Evolutionary conservation across 2,329 filamentous ascomycete species (phyloP).

Genomic region (Epicoccum nigrum): DNA sequence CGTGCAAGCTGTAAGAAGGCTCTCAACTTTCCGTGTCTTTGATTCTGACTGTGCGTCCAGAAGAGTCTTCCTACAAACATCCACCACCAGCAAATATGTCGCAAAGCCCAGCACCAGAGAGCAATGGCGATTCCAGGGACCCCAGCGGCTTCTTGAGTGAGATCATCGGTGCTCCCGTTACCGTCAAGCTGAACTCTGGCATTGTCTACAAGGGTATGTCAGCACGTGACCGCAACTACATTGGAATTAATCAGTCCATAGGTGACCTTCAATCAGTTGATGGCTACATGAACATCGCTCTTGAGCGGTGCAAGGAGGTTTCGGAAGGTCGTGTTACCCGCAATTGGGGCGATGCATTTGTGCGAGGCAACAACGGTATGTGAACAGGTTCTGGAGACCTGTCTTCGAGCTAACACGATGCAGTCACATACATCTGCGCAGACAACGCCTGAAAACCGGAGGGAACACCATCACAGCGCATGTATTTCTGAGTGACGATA

Average conservation of each 20-base stretch:
- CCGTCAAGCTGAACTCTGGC: conserved; percentile 97
- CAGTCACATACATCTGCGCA: conserved; percentile 42
- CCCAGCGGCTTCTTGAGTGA: conserved; percentile 91
- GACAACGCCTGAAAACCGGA: conserved; percentile 30
- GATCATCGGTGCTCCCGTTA: conserved; percentile 92
- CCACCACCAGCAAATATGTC: conserved; percentile 23
- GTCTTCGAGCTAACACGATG: conserved; percentile 15
- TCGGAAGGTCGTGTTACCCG: conserved; percentile 83
- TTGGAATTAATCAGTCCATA: conserved; percentile 47
- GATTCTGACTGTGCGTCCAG: neutral
- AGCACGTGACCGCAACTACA: conserved; percentile 1
- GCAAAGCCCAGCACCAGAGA: conserved; percentile 58
- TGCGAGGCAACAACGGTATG: conserved; percentile 91
- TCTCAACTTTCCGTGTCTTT: no score
- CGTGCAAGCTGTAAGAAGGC: neutral
- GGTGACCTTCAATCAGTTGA: conserved; percentile 96
- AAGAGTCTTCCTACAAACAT: conserved; percentile 5
- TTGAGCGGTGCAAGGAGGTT: conserved; percentile 93
- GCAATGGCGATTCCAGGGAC: conserved; percentile 78
- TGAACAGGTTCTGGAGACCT: neutral
- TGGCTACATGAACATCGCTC: conserved; percentile 99
- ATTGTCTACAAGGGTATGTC: conserved; percentile 89
- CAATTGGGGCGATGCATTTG: conserved; percentile 92
- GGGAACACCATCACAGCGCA: neutral
- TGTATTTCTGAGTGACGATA: neutral